Conservation (phyloP, 2,329 filamentous ascomycete species). For the Orbilia blumenaviensis region DNA sequence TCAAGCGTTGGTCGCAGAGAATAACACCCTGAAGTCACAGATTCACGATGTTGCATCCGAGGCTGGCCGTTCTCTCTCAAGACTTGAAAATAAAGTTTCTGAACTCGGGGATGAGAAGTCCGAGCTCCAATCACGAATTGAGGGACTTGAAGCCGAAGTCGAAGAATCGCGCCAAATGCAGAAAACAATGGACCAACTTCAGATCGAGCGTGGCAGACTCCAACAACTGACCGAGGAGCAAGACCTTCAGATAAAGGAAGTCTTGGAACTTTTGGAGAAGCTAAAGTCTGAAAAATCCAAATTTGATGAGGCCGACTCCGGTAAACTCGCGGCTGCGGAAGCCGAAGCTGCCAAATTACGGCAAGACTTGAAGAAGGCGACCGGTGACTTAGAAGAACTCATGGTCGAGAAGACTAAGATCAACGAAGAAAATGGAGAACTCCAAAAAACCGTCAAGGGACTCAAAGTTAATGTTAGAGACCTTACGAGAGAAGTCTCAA, state of each 20-base stretch:
- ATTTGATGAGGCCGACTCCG: slow-evolving; percentile 23
- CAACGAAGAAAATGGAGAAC: slow-evolving; percentile 9
- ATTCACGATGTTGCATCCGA: slow-evolving; percentile 42
- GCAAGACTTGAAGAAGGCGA: slow-evolving; percentile 30
- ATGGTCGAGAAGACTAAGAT: slow-evolving; percentile 34
- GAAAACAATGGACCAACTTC: slow-evolving; percentile 33
- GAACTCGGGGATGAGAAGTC: slow-evolving; percentile 44
- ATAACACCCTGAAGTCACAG: slow-evolving; percentile 37
- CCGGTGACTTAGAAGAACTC: slow-evolving; percentile 22
- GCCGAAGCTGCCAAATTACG: slow-evolving; percentile 25
- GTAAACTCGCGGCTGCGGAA: slow-evolving; percentile 22
- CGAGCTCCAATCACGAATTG: slow-evolving; percentile 24
- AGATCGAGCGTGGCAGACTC: slow-evolving; percentile 41
- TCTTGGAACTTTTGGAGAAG: slow-evolving; percentile 20
- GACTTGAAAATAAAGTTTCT: slow-evolving; percentile 43
- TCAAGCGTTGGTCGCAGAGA: slow-evolving; percentile 36
- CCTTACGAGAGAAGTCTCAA: slow-evolving; percentile 22
- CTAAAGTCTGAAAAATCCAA: slow-evolving; percentile 31
- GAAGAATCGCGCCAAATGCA: slow-evolving; percentile 40
- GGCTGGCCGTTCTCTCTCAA: slow-evolving; percentile 40
- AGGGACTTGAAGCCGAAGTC: slow-evolving; percentile 30
- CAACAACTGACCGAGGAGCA: slow-evolving; percentile 29
- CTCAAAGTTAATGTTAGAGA: slow-evolving; percentile 33
- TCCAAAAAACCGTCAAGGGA: slow-evolving; percentile 12
- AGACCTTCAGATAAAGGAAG: slow-evolving; percentile 40